Conservation (phyloP, 2,329 filamentous ascomycete genomes). For the Talaromyces pinophilus region DNA sequence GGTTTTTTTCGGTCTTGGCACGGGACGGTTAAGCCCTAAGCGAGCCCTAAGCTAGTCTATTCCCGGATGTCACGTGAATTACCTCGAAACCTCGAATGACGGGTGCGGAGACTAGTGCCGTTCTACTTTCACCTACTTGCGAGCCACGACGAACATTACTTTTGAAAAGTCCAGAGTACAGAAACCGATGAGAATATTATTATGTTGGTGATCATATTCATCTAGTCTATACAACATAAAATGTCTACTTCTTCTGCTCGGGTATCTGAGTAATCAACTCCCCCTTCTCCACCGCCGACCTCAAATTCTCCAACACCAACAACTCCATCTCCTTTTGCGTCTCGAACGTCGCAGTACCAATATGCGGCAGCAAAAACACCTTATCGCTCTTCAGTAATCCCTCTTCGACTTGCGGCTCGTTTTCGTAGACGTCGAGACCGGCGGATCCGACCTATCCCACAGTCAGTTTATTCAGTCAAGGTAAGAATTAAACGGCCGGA, state of each 20-base stretch:
- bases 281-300: slow-evolving; percentile 57
- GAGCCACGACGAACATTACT: not conserved
- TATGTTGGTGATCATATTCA: not conserved
- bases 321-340: slow-evolving; percentile 64
- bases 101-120: not conserved
- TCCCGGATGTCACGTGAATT: slow-evolving; percentile 24
- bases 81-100: not conserved
- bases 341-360: slow-evolving; percentile 62
- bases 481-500: not conserved
- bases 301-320: slow-evolving; percentile 60
- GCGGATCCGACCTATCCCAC: slow-evolving; percentile 42
- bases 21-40: slow-evolving; percentile 35
- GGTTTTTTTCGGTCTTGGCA: slow-evolving; percentile 44
- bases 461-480: not conserved
- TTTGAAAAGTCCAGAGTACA: too few relatives aligned
- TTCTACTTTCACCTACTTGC: too few relatives aligned
- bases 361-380: slow-evolving; percentile 60
- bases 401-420: slow-evolving; percentile 50
- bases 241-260: slow-evolving; percentile 49
- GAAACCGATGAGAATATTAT: not conserved
- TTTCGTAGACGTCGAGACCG: slow-evolving; percentile 51
- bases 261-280: slow-evolving; percentile 61
- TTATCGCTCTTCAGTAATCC: slow-evolving; percentile 49
- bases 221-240: not conserved
- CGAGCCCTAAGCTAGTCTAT: slow-evolving; percentile 45